Evolutionary conservation across 371 early-diverging fungal genomes (phyloP), one percentile per base, ranked within the genome.

Genomic region (Polyrhizophydium stewartii): DNA sequence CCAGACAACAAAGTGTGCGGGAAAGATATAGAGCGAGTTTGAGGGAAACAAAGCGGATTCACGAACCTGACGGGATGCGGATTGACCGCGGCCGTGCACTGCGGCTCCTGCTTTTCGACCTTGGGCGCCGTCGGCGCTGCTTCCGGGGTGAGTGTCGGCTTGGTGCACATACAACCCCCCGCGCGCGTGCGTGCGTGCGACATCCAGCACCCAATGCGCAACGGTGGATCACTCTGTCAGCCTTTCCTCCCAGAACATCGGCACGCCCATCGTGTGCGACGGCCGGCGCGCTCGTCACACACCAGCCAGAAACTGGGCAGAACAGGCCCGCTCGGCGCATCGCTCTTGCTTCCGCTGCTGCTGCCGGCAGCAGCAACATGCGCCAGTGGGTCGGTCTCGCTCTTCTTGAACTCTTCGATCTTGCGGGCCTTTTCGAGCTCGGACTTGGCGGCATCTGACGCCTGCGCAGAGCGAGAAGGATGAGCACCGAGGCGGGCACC

Each of bases 231-330:
- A 46, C 10, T 46, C 21, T 46, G 16, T 6, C 19, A 6, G 25
- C 21, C 16, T 40, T 12, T 12, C 10, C 40, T n/a, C n/a, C n/a
- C n/a, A n/a, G n/a, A n/a, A n/a, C n/a, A n/a, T n/a, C n/a, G n/a
- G n/a, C n/a, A n/a, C 10, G 40, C 19, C 40, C 40, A 40, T 40
- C 12, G 40, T 40, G 40, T 40, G 40, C 19, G 10, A 40, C 19
- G 40, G 19, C 19, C 40, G 19, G 12, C 19, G 40, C 40, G 19
- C 12, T 19, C 40, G 10, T 10, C 40, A 12, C 40, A 40, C 82
- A 89, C 91, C 76, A 90, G 72, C 92, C 92, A 92, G 65, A 90
- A 92, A 59, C 87, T 88, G 9, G 87, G 86, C 28, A 90, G 64
- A 30, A 76, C 80, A 9, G 82, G 72, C 58, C 88, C 88, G 22